These are phyloP conservation scores for Rhodotorula toruloides DNA, from an alignment of 768 basidiomycete genomes.

Conservation along the genomic window DNA sequence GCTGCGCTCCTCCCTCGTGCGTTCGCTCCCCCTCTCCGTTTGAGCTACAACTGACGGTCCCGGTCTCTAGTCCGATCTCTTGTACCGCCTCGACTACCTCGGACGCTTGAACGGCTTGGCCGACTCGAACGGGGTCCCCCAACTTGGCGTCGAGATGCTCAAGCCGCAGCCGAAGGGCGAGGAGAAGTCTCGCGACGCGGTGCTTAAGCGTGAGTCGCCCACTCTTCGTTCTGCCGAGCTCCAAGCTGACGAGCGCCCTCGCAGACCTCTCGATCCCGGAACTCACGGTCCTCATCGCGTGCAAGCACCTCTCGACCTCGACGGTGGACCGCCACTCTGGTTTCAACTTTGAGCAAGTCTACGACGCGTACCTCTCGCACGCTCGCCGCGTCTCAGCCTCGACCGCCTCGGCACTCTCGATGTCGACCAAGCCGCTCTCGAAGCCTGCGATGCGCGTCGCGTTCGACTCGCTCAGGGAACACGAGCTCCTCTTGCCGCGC, in stretches of 20 bases:
- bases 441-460: conserved; percentile 18
- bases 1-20: conserved; percentile 16
- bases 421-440: conserved; percentile 1
- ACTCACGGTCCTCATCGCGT: conserved; percentile 65
- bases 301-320: conserved; percentile 58
- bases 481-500: conserved; percentile 31
- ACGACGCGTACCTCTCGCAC: conserved; percentile 53
- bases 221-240: background rate
- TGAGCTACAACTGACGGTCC: conserved; percentile 35
- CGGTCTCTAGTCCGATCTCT: conserved; percentile 13
- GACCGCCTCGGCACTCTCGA: conserved; percentile 3
- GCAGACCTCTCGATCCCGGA: conserved; percentile 69
- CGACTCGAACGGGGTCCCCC: background rate
- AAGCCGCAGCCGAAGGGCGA: background rate
- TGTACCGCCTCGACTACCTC: conserved; percentile 14
- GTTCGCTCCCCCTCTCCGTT: background rate
- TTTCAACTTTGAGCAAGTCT: conserved; percentile 88
- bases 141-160: conserved; percentile 14
- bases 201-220: conserved; percentile 15
- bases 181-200: conserved; percentile 11
- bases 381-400: conserved; percentile 18
- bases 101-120: background rate
- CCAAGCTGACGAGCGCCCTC: background rate
- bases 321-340: conserved; percentile 64
- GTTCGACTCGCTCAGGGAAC: conserved; percentile 27